Conservation (phyloP, 2,329 filamentous ascomycete species). For the Fusarium penzigii region DNA sequence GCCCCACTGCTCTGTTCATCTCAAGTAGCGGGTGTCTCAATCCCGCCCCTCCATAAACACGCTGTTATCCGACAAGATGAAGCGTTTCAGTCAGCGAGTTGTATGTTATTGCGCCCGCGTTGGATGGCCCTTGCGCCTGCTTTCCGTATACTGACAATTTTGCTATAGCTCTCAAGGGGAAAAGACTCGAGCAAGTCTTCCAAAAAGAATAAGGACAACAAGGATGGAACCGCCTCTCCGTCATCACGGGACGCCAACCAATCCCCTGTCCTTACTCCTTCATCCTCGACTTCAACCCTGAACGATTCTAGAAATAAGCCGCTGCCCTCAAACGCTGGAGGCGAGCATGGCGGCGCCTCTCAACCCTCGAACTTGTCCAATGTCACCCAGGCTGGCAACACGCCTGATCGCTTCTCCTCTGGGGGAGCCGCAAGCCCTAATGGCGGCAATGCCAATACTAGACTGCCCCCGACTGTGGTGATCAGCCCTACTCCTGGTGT, state of each 20-base stretch:
- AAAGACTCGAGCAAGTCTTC: conserved; percentile 85
- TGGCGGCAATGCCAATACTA: conserved; percentile 34
- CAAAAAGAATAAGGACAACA: conserved; percentile 71
- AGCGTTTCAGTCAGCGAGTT: conserved; percentile 96
- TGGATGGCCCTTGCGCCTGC: background rate
- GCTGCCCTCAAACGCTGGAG: conserved; percentile 57
- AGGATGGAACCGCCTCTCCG: conserved; percentile 80
- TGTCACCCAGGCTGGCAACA: conserved; percentile 37
- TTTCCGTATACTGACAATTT: conserved; percentile 14
- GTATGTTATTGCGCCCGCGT: conserved; percentile 58
- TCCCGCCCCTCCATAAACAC: conserved; percentile 27
- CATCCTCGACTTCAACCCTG: conserved; percentile 85
- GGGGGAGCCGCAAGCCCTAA: conserved; percentile 39
- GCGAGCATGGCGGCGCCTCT: conserved; percentile 43
- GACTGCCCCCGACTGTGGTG: conserved; percentile 80
- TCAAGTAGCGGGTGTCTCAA: conserved; percentile 29
- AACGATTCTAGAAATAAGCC: conserved; percentile 86
- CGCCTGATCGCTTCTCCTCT: conserved; percentile 45
- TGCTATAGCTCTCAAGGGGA: conserved; percentile 79
- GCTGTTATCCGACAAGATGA: conserved; percentile 67
- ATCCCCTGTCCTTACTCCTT: conserved; percentile 72
- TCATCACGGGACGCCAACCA: conserved; percentile 61
- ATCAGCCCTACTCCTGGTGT: conserved; percentile 94
- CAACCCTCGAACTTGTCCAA: conserved; percentile 43
- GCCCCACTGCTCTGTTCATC: conserved; percentile 29